Conservation (phyloP, 2,329 filamentous ascomycete genomes). For the Diaporthe ilicicola region DNA sequence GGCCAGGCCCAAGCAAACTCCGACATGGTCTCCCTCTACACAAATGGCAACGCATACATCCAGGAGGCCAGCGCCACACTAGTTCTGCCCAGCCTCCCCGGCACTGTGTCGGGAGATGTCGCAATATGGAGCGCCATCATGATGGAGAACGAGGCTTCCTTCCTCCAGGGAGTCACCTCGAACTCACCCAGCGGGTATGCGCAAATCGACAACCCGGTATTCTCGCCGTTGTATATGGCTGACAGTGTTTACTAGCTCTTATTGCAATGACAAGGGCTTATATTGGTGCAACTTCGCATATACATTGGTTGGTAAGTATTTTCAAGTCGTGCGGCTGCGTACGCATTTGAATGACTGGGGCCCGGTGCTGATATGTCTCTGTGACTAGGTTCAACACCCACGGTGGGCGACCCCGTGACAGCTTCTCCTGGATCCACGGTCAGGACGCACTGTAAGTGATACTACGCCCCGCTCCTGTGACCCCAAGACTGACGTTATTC, state of each 20-base stretch:
- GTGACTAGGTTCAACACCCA: background rate
- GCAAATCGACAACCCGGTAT: background rate
- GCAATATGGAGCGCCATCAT: constrained; percentile 1
- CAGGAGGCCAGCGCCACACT: background rate
- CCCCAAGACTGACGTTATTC: background rate
- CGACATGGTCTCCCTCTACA: constrained; percentile 3
- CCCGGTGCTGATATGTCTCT: background rate
- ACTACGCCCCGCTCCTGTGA: background rate
- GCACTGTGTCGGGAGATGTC: constrained; percentile 6
- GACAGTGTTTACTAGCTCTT: background rate
- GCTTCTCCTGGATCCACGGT: constrained; percentile 7
- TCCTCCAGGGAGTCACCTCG: background rate
- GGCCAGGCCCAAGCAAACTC: background rate
- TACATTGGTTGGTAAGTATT: background rate
- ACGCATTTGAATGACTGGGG: background rate
- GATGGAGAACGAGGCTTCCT: background rate
- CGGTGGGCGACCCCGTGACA: background rate
- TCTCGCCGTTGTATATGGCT: background rate
- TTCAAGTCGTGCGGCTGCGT: too few species aligned
- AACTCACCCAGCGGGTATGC: background rate
- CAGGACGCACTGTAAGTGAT: background rate
- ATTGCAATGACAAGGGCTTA: background rate
- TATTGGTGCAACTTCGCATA: constrained; percentile 10
- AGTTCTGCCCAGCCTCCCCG: background rate
- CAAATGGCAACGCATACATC: constrained; percentile 3